phyloP scores from a whole-genome alignment of 2,329 filamentous ascomycete species.

The Plenodomus tracheiphilus region DNA sequence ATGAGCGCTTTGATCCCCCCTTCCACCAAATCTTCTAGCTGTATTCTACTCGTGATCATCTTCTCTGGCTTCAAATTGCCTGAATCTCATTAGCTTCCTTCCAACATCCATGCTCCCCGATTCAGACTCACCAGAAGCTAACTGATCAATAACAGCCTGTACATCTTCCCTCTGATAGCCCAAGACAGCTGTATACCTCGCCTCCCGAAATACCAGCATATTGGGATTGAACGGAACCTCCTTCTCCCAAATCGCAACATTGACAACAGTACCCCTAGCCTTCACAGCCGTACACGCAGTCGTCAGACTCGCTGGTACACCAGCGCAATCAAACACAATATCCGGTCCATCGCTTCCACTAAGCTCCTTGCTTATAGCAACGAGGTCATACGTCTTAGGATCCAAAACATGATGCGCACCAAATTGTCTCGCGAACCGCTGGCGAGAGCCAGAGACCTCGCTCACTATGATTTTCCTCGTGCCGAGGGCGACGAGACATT shows the following conservation, averaged over 20 bases:
- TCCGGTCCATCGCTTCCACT: constrained; percentile 58
- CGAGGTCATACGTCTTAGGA: constrained; percentile 56
- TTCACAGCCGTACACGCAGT: constrained; percentile 55
- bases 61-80: constrained; percentile 56
- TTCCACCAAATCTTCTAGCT: constrained; percentile 59
- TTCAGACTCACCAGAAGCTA: constrained; percentile 37
- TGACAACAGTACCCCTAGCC: constrained; percentile 61
- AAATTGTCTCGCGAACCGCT: constrained; percentile 57
- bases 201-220: constrained; percentile 57
- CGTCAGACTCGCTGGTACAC: constrained; percentile 54
- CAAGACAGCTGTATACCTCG: constrained; percentile 55
- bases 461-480: constrained; percentile 61
- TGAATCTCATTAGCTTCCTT: constrained; percentile 13
- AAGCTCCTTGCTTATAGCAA: constrained; percentile 51
- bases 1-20: constrained; percentile 62
- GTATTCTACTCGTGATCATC: constrained; percentile 66
- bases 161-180: constrained; percentile 60
- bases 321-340: constrained; percentile 65
- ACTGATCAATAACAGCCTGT: constrained; percentile 59
- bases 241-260: constrained; percentile 68
- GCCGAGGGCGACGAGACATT: constrained; percentile 59
- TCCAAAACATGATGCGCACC: constrained; percentile 61
- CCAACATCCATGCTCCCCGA: constrained; percentile 4
- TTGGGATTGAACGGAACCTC: constrained; percentile 58
- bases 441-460: constrained; percentile 57